phyloP scores from a whole-genome alignment of 2,329 filamentous ascomycete genomes.

The Calonectria crousiana region DNA sequence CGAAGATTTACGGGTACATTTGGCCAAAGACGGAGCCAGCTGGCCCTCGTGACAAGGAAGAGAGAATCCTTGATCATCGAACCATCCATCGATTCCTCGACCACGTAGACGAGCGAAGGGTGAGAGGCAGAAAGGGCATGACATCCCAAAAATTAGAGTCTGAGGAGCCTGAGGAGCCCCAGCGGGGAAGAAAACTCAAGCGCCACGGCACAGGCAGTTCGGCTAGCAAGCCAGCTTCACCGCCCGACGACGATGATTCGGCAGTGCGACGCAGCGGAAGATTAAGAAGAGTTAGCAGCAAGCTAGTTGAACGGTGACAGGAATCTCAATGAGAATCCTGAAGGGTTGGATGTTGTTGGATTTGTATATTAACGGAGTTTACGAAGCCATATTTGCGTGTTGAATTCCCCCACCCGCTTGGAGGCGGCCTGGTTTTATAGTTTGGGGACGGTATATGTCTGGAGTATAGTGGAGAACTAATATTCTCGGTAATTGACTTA shows the following conservation, averaged over 20 bases:
- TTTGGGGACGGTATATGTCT: background rate
- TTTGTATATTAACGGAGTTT: conserved; percentile 16
- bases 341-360: background rate
- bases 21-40: conserved; percentile 96
- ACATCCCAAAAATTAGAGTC: conserved; percentile 43
- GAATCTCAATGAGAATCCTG: background rate
- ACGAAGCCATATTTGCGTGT: conserved; percentile 7
- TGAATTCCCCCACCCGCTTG: conserved; percentile 2
- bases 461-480: conserved; percentile 18
- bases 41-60: conserved; percentile 78
- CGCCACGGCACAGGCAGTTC: conserved; percentile 25
- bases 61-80: conserved; percentile 85
- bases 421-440: background rate
- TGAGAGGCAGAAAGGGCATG: conserved; percentile 57
- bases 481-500: conserved; percentile 19
- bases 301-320: conserved; percentile 39
- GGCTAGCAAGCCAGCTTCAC: conserved; percentile 21
- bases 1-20: conserved; percentile 91
- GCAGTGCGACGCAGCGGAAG: conserved; percentile 51
- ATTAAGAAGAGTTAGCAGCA: conserved; percentile 50
- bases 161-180: conserved; percentile 41
- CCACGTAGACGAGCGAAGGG: conserved; percentile 73
- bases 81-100: conserved; percentile 86
- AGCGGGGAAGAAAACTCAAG: conserved; percentile 43
- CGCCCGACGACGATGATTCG: conserved; percentile 36